Evolutionary conservation across 306 rosid genomes (phyloP), one percentile per base, ranked within the genome.

Genomic region (Vigna mungo): DNA sequence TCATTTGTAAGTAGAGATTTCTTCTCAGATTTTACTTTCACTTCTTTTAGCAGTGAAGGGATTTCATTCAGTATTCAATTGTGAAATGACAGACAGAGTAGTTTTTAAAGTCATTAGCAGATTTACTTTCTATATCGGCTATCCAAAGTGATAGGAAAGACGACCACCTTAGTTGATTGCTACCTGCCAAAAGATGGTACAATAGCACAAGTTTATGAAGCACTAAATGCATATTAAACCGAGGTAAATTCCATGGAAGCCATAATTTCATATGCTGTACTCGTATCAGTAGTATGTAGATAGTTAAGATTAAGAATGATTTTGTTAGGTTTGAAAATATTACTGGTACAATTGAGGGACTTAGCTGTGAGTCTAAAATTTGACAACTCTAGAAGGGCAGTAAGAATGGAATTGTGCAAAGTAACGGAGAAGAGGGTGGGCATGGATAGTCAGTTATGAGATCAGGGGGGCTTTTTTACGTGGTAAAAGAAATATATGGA

Each of bases 31-130:
- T 61, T 79, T 62, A 39, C 47, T 17, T 51, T 79, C 52, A 39
- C 47, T 25, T 51, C 54, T 61, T 34, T 63, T 30, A 63, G 30
- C 67, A 61, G 5, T 37, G 30, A 64, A 71, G 44, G 53, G 69
- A 6, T 48, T 79, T 80, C 60, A 72, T 59, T 54, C 10, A 13
- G 65, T 27, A 25, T 32, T 41, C 56, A 39, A 18, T 62, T 63
- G 71, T 71, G 61, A 64, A 63, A 80, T 72, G 68, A 34, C 37
- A 70, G 11, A 77, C 75, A 70, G 7, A 77, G 69, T 54, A 21
- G 36, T n/a, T n/a, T n/a, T n/a, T n/a, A n/a, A n/a, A n/a, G n/a
- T 52, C 49, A 34, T 56, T 54, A 17, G 55, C 25, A 68, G 43
- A 27, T 55, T 54, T 67, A 1, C 46, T 25, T 55, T 56, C 67